These are phyloP conservation scores for Paxillus ammoniavirescens DNA, from an alignment of 768 basidiomycete species.

Conservation along the genomic window DNA sequence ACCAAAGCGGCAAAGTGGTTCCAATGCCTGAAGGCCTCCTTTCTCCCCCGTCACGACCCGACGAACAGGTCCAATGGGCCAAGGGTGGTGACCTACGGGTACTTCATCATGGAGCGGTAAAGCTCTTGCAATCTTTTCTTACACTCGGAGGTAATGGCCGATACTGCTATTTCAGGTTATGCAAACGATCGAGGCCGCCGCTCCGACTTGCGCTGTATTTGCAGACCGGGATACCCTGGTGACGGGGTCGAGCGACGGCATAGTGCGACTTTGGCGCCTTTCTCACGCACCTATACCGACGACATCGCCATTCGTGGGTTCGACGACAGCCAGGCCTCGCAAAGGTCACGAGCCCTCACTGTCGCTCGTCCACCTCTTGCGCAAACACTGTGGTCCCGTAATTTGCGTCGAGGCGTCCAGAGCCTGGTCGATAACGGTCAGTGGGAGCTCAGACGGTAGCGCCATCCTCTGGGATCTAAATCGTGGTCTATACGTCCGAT, in stretches of 20 bases:
- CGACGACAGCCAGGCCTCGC: slow-evolving; percentile 12
- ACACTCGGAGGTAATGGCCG: background rate
- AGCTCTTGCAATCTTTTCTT: background rate
- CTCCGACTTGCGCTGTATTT: slow-evolving; percentile 73
- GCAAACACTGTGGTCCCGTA: slow-evolving; percentile 72
- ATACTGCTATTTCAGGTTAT: slow-evolving; percentile 46
- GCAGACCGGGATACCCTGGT: slow-evolving; percentile 71
- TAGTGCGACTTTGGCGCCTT: slow-evolving; percentile 81
- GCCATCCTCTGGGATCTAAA: slow-evolving; percentile 92
- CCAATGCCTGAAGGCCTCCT: slow-evolving; percentile 62
- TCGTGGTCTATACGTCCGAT: slow-evolving; percentile 72
- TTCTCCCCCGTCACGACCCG: slow-evolving; percentile 54
- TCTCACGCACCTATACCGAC: slow-evolving; percentile 28
- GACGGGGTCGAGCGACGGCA: slow-evolving; percentile 78
- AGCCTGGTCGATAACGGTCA: slow-evolving; percentile 80
- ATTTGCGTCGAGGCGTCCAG: slow-evolving; percentile 69
- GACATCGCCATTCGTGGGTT: slow-evolving; percentile 19
- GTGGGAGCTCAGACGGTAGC: slow-evolving; percentile 83
- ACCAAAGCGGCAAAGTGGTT: slow-evolving; percentile 44
- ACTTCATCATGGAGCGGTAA: slow-evolving; percentile 60
- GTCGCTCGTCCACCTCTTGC: slow-evolving; percentile 70
- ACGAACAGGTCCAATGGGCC: slow-evolving; percentile 74
- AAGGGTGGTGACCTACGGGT: slow-evolving; percentile 58
- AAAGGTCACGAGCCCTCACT: slow-evolving; percentile 28
- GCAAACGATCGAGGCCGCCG: slow-evolving; percentile 74